Evolutionary conservation across 208 protist genomes (phyloP).

Genomic region (Crithidia bombi): DNA sequence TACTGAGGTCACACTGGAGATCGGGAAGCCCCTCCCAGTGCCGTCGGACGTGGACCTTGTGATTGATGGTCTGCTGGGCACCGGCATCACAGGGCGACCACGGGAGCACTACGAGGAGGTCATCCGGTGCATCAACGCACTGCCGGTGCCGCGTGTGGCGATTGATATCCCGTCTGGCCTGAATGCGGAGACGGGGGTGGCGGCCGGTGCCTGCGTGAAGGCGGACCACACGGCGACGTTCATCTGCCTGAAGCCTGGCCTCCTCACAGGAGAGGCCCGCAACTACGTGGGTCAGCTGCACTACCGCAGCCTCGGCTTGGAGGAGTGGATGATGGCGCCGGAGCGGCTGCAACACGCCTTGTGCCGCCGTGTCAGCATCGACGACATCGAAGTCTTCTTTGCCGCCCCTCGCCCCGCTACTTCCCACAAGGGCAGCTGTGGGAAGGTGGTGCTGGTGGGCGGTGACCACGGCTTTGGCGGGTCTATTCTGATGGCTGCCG

Average conservation of each 20-base stretch:
- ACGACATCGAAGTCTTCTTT: slow-evolving; percentile 53
- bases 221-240: slow-evolving; percentile 83
- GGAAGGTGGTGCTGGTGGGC: slow-evolving; percentile 70
- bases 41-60: slow-evolving; percentile 66
- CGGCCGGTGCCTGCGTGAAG: slow-evolving; percentile 58
- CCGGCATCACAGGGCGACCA: slow-evolving; percentile 63
- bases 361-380: slow-evolving; percentile 51
- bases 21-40: slow-evolving; percentile 13
- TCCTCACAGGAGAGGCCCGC: slow-evolving; percentile 68
- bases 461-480: slow-evolving; percentile 76
- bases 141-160: slow-evolving; percentile 61
- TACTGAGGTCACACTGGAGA: slow-evolving; percentile 16
- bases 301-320: slow-evolving; percentile 64
- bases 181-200: slow-evolving; percentile 78
- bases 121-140: slow-evolving; percentile 57
- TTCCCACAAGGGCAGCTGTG: slow-evolving; percentile 75
- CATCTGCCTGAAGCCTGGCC: slow-evolving; percentile 83
- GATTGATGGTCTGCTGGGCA: slow-evolving; percentile 84
- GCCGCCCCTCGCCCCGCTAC: slow-evolving; percentile 28
- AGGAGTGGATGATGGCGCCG: slow-evolving; percentile 52
- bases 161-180: slow-evolving; percentile 89
- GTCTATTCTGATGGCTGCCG: slow-evolving; percentile 79
- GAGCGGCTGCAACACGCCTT: slow-evolving; percentile 29
- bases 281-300: slow-evolving; percentile 75
- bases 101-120: slow-evolving; percentile 66